Conservation (phyloP, 2,329 filamentous ascomycete genomes). For the Onygenales sp. region DNA sequence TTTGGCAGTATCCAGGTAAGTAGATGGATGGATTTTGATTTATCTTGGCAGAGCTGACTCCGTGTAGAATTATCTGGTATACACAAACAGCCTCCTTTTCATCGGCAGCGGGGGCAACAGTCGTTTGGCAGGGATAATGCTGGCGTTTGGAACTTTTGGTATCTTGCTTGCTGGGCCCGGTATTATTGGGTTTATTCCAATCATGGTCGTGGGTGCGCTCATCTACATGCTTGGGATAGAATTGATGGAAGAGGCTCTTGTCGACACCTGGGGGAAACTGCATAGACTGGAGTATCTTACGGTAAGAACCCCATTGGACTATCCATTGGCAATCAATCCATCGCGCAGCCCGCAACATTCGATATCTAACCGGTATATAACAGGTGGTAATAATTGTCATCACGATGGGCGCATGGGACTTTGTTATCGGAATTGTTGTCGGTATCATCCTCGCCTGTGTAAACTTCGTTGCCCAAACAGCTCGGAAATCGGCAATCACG, state of each 20-base stretch:
- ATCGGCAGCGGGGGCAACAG: constrained; percentile 85
- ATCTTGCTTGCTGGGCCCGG: constrained; percentile 78
- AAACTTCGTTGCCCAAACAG: constrained; percentile 84
- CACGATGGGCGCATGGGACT: constrained; percentile 95
- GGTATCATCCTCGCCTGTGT: constrained; percentile 88
- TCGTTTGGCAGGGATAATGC: constrained; percentile 73
- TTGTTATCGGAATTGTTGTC: constrained; percentile 85
- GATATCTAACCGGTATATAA: constrained; percentile 3
- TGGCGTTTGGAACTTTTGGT: constrained; percentile 69
- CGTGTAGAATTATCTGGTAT: constrained; percentile 86
- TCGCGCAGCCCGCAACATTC: neutral
- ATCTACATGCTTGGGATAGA: constrained; percentile 96
- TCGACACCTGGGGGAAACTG: constrained; percentile 79
- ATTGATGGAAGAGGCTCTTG: constrained; percentile 76
- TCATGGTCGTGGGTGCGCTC: constrained; percentile 91
- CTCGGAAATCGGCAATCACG: constrained; percentile 76
- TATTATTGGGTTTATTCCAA: constrained; percentile 86
- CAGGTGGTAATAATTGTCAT: constrained; percentile 77
- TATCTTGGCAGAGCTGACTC: neutral
- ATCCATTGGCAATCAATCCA: neutral
- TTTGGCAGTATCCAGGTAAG: constrained; percentile 68
- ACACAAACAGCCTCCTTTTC: constrained; percentile 95
- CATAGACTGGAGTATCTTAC: constrained; percentile 83
- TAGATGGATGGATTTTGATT: neutral
- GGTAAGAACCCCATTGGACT: constrained; percentile 35